Evolutionary conservation across 768 basidiomycete species (phyloP).

Genomic region (Russula earlei): DNA sequence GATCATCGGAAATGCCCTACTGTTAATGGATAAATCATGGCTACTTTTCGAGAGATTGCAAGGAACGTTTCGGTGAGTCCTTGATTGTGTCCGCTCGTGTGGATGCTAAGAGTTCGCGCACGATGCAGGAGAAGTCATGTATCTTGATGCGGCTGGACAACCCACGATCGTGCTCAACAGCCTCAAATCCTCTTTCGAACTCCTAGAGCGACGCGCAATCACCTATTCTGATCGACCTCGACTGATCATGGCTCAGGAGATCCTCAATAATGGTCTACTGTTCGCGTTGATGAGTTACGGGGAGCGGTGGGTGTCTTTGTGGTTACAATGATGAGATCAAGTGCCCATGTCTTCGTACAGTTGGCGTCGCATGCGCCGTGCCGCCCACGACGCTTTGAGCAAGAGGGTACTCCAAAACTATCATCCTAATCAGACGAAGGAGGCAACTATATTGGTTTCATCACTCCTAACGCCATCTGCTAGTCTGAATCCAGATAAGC

Average conservation of each 20-base stretch:
- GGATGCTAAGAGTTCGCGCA: not conserved
- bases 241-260: constrained; percentile 5
- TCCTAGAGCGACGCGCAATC: constrained; percentile 23
- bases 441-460: constrained; percentile 25
- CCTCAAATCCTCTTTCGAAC: not conserved
- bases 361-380: constrained; percentile 28
- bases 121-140: constrained; percentile 16
- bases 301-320: not conserved
- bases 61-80: not conserved
- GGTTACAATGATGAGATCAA: not conserved
- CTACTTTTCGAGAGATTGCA: not conserved
- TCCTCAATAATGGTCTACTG: constrained; percentile 1
- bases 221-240: constrained; percentile 25
- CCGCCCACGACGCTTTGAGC: constrained; percentile 27
- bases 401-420: constrained; percentile 20
- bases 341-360: constrained; percentile 10
- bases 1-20: not conserved
- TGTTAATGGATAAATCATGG: not conserved
- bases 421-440: constrained; percentile 23
- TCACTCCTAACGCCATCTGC: constrained; percentile 24
- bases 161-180: constrained; percentile 16
- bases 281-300: not conserved
- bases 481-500: constrained; percentile 21
- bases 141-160: constrained; percentile 17
- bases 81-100: fast-evolving